These are phyloP conservation scores for Penicillium sp. DNA, from an alignment of 2,329 filamentous ascomycete genomes.

Conservation along the genomic window DNA sequence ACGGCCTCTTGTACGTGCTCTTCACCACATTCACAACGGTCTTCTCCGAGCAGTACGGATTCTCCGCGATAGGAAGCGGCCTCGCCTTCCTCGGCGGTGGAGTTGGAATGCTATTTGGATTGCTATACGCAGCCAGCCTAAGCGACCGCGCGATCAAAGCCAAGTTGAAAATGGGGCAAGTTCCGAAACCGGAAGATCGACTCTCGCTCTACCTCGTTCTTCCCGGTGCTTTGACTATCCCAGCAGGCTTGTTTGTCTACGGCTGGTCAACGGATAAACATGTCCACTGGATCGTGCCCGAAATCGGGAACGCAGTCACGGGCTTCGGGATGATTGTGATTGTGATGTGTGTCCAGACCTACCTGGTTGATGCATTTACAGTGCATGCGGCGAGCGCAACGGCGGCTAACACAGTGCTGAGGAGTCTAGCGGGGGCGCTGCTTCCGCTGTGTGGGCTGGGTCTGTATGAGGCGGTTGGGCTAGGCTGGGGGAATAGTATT, in stretches of 20 bases:
- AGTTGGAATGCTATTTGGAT: not conserved
- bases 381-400: not conserved
- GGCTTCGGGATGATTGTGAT: not conserved
- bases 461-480: not conserved
- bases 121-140: not conserved
- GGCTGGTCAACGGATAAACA: not conserved
- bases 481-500: not conserved
- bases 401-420: not conserved
- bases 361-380: not conserved
- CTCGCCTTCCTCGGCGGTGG: slow-evolving; percentile 1
- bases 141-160: not conserved
- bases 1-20: slow-evolving; percentile 3
- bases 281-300: not conserved
- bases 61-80: not conserved
- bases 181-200: not conserved
- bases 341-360: not conserved
- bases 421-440: not conserved
- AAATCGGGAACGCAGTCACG: not conserved
- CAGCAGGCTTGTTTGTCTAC: not conserved
- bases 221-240: not conserved
- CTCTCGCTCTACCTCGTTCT: not conserved
- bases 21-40: slow-evolving; percentile 1
- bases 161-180: not conserved
- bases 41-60: not conserved
- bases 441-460: not conserved